phyloP scores from a whole-genome alignment of 2,329 filamentous ascomycete genomes.

The Hypoxylon sp. region DNA sequence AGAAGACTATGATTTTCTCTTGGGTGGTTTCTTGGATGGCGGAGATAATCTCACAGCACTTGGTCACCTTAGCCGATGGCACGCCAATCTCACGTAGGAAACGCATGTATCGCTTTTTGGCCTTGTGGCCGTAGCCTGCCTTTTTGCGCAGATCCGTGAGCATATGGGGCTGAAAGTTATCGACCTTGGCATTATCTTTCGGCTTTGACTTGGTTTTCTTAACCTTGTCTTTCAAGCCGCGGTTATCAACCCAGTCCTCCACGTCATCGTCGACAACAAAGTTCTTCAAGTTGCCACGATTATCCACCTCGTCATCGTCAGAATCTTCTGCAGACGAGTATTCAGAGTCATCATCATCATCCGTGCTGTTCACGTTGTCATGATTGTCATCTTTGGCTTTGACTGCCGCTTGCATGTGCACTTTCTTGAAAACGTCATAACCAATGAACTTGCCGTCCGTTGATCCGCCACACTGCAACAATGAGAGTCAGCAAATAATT shows the following conservation, averaged over 20 bases:
- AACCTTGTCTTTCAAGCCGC: conserved; percentile 53
- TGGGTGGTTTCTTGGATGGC: conserved; percentile 62
- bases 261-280: conserved; percentile 57
- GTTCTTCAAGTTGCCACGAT: conserved; percentile 49
- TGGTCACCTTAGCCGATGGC: conserved; percentile 81
- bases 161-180: conserved; percentile 57
- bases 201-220: conserved; percentile 53
- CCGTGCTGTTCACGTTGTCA: conserved; percentile 56
- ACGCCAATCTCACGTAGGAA: conserved; percentile 79
- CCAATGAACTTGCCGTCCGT: conserved; percentile 81
- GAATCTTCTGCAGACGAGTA: conserved; percentile 54
- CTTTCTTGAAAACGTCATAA: conserved; percentile 79
- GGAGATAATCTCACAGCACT: conserved; percentile 75
- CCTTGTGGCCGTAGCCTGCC: conserved; percentile 73
- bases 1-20: conserved; percentile 87
- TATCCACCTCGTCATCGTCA: conserved; percentile 53
- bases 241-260: conserved; percentile 50
- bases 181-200: conserved; percentile 54
- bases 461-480: conserved; percentile 70
- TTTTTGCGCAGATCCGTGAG: conserved; percentile 72
- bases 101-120: conserved; percentile 78
- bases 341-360: conserved; percentile 50
- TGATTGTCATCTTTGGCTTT: conserved; percentile 54
- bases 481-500: not conserved
- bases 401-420: conserved; percentile 73